These are phyloP conservation scores for Aspergillus sp. DNA, from an alignment of 2,329 filamentous ascomycete species.

Conservation along the genomic window DNA sequence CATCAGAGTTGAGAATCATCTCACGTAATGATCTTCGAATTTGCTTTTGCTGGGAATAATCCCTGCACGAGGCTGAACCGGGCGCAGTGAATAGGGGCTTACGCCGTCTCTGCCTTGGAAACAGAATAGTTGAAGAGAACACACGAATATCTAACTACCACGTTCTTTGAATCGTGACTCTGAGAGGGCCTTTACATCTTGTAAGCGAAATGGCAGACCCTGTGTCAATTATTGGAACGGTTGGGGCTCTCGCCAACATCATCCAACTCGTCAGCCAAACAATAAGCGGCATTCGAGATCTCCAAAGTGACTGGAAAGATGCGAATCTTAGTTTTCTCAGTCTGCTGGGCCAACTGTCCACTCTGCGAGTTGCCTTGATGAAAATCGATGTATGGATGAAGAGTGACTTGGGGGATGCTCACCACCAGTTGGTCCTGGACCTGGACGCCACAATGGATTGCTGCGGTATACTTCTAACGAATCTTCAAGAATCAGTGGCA, in stretches of 20 bases:
- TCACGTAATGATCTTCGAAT: not conserved
- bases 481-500: not conserved
- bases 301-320: slow-evolving; percentile 3
- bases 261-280: not conserved
- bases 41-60: not conserved
- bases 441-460: not conserved
- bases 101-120: not conserved
- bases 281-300: not conserved
- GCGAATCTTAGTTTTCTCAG: not conserved
- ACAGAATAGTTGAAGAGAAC: not conserved
- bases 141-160: not conserved
- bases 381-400: slow-evolving; percentile 3
- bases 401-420: not conserved
- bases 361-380: not conserved
- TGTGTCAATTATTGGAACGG: not conserved
- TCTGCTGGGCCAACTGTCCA: not conserved
- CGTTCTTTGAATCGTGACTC: not conserved
- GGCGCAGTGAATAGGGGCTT: not conserved
- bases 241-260: not conserved
- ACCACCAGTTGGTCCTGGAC: slow-evolving; percentile 2
- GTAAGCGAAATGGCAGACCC: not conserved
- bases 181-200: not conserved
- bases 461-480: not conserved
- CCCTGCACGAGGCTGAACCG: not conserved
- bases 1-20: too few relatives aligned